Conservation (phyloP, 2,329 filamentous ascomycete species). For the Botryotinia globosa region DNA sequence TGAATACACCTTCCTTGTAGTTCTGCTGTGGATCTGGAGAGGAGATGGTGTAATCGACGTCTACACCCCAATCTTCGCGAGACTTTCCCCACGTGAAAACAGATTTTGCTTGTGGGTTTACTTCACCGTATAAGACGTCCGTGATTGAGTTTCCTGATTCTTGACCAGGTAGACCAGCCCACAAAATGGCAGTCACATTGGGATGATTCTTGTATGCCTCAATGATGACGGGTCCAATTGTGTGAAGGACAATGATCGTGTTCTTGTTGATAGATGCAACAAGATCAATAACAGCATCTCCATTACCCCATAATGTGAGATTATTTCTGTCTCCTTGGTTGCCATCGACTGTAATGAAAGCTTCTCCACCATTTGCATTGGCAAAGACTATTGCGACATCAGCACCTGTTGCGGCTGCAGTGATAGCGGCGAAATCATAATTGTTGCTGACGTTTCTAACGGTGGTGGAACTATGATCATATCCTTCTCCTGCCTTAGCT, state of each 20-base stretch:
- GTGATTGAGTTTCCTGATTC: conserved; percentile 77
- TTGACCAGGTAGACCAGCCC: conserved; percentile 81
- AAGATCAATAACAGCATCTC: conserved; percentile 75
- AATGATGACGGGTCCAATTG: conserved; percentile 74
- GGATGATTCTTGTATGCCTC: conserved; percentile 70
- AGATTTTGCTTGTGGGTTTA: conserved; percentile 72
- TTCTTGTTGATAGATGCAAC: conserved; percentile 78
- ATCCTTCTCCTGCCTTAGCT: conserved; percentile 58
- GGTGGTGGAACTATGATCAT: conserved; percentile 52
- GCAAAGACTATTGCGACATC: conserved; percentile 82
- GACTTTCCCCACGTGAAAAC: conserved; percentile 75
- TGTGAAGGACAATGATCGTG: conserved; percentile 89
- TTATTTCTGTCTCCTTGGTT: conserved; percentile 91
- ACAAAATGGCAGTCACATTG: conserved; percentile 81
- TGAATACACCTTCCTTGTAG: conserved; percentile 75
- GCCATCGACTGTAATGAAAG: conserved; percentile 75
- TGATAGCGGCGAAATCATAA: conserved; percentile 49
- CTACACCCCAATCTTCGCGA: conserved; percentile 44
- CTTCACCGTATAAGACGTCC: conserved; percentile 76
- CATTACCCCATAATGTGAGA: conserved; percentile 81
- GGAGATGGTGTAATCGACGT: conserved; percentile 42
- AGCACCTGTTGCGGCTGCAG: conserved; percentile 63
- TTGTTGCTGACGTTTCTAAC: conserved; percentile 68
- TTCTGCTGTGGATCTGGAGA: conserved; percentile 61
- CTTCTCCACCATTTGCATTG: conserved; percentile 82